phyloP scores from a whole-genome alignment of 2,329 filamentous ascomycete genomes.

The Amauroascus niger region DNA sequence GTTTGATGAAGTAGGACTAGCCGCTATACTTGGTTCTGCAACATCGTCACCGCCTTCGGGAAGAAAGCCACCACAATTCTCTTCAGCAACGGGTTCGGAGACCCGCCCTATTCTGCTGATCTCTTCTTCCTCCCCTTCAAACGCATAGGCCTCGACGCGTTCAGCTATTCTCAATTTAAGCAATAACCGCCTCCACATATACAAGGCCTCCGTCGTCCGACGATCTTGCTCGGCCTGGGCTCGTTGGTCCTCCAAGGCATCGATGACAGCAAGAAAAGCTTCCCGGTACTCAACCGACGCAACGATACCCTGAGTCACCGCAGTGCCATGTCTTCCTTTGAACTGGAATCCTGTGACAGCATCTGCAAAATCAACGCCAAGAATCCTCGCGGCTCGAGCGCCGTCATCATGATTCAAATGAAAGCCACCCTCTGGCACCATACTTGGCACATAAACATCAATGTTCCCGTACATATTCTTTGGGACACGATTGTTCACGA shows the following conservation, averaged over 20 bases:
- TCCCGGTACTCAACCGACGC: slow-evolving; percentile 63
- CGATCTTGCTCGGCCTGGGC: slow-evolving; percentile 52
- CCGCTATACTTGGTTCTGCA: slow-evolving; percentile 1
- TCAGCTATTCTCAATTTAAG: slow-evolving; percentile 60
- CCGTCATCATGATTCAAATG: slow-evolving; percentile 52
- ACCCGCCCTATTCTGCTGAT: slow-evolving; percentile 20
- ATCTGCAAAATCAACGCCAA: slow-evolving; percentile 78
- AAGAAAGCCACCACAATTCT: slow-evolving; percentile 33
- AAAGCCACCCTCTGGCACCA: slow-evolving; percentile 52
- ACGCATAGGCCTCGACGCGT: slow-evolving; percentile 53
- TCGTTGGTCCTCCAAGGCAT: slow-evolving; percentile 56
- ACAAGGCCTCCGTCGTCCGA: slow-evolving; percentile 42
- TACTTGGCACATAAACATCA: slow-evolving; percentile 54
- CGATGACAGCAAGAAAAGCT: slow-evolving; percentile 60
- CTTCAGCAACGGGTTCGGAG: slow-evolving; percentile 20
- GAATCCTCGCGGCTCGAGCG: slow-evolving; percentile 59
- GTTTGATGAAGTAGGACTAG: neutral
- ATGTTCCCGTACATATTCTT: slow-evolving; percentile 54
- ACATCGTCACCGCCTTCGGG: slow-evolving; percentile 24
- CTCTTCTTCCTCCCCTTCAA: slow-evolving; percentile 30
- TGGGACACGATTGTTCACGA: slow-evolving; percentile 61
- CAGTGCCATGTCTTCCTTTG: slow-evolving; percentile 73
- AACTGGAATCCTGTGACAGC: slow-evolving; percentile 88
- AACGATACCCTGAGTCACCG: slow-evolving; percentile 67
- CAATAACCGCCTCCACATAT: slow-evolving; percentile 51